Conservation (phyloP, 768 basidiomycete species). For the Podaxis carcinomalis region DNA sequence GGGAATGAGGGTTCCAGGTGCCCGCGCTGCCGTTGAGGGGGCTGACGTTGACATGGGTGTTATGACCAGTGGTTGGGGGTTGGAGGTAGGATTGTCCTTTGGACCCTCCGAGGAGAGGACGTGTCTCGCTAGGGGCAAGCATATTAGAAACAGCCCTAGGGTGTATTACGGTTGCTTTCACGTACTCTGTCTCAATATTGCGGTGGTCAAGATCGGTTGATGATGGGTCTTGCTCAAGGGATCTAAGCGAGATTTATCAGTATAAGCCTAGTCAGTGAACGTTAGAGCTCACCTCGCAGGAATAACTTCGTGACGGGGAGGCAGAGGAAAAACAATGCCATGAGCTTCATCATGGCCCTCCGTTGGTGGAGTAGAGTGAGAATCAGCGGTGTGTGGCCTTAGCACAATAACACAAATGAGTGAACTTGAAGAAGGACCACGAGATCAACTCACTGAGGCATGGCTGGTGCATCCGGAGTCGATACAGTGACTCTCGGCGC, state of each 20-base stretch:
- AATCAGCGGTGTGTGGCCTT: conserved; percentile 11
- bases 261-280: not conserved
- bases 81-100: conserved; percentile 24
- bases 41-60: conserved; percentile 12
- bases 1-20: conserved; percentile 19
- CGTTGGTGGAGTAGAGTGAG: conserved; percentile 15
- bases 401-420: not conserved
- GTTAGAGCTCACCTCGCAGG: conserved; percentile 19
- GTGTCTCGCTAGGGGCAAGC: conserved; percentile 39
- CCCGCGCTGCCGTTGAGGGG: conserved; percentile 5
- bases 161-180: not conserved
- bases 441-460: conserved; percentile 28
- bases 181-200: conserved; percentile 27
- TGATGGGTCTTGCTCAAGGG: not conserved
- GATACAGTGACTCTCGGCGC: conserved; percentile 22
- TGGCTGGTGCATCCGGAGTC: conserved; percentile 14
- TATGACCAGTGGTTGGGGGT: conserved; percentile 16
- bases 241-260: not conserved
- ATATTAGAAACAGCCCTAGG: not conserved
- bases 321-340: conserved; percentile 37
- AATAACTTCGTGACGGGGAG: conserved; percentile 36
- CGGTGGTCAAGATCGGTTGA: conserved; percentile 11
- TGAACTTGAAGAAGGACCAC: not conserved
- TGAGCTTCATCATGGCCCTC: conserved; percentile 20
- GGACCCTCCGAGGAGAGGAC: conserved; percentile 42